Conservation (phyloP, 169 alveolate genomes). For the Babesia gibsoni region DNA sequence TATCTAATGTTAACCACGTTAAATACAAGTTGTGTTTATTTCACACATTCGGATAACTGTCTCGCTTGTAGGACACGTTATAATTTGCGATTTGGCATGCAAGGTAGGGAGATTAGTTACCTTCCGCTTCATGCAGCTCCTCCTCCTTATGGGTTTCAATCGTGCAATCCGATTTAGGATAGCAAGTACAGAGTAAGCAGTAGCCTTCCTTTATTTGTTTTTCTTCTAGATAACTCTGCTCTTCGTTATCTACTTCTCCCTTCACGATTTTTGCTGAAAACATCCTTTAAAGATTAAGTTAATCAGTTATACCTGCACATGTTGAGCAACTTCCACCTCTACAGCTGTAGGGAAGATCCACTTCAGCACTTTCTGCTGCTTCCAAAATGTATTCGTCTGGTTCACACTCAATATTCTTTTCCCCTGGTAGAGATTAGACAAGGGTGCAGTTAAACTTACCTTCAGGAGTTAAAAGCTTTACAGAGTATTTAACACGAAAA, state of each 20-base stretch:
- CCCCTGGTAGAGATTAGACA: constrained; percentile 55
- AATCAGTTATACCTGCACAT: constrained; percentile 67
- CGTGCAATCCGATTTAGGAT: constrained; percentile 81
- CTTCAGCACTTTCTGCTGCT: constrained; percentile 80
- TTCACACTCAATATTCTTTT: constrained; percentile 72
- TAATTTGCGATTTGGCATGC: background rate
- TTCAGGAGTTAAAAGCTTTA: constrained; percentile 39
- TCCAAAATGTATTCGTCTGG: constrained; percentile 84
- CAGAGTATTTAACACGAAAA: constrained; percentile 4
- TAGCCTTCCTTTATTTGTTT: constrained; percentile 75
- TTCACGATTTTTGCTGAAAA: constrained; percentile 66
- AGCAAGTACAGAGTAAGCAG: constrained; percentile 77
- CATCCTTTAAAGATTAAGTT: background rate
- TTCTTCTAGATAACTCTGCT: constrained; percentile 79
- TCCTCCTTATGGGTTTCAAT: constrained; percentile 83
- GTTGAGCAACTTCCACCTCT: constrained; percentile 87
- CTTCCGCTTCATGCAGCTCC: constrained; percentile 62
- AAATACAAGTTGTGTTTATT: background rate
- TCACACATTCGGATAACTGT: background rate
- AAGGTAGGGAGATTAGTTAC: too few species aligned
- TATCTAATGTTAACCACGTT: background rate
- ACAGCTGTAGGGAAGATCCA: constrained; percentile 85
- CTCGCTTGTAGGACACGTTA: background rate
- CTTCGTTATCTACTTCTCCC: constrained; percentile 78
- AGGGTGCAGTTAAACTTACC: constrained; percentile 1